phyloP scores from a whole-genome alignment of 1,284 basidiomycete genomes.

The Athelia psychrophila region DNA sequence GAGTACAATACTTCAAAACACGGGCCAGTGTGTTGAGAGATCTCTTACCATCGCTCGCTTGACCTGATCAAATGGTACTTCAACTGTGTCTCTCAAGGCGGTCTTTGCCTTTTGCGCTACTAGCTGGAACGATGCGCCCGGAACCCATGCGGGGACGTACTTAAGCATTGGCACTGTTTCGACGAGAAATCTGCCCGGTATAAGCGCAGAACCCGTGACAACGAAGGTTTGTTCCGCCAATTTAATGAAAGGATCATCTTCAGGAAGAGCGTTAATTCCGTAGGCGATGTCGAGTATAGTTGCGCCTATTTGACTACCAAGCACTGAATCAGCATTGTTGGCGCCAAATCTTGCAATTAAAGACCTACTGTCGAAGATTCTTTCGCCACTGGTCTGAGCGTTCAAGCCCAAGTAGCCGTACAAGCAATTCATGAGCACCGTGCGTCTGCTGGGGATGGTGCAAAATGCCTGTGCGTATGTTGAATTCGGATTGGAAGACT shows the following conservation, averaged over 20 bases:
- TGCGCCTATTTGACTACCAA: constrained; percentile 2
- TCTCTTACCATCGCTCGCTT: neutral
- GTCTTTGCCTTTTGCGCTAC: constrained; percentile 13
- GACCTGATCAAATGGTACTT: neutral
- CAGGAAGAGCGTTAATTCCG: constrained; percentile 10
- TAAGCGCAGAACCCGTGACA: constrained; percentile 11
- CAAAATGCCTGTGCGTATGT: neutral
- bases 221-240: constrained; percentile 9
- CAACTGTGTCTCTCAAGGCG: constrained; percentile 6
- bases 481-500: constrained; percentile 6
- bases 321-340: neutral
- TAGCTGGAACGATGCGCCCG: constrained; percentile 26
- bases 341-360: neutral
- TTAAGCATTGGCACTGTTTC: constrained; percentile 10
- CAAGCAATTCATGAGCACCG: neutral
- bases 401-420: constrained; percentile 10
- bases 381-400: constrained; percentile 6
- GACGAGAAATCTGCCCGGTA: constrained; percentile 16
- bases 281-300: constrained; percentile 10
- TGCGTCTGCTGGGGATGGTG: constrained; percentile 8
- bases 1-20: neutral
- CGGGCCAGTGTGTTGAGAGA: neutral
- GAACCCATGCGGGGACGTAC: constrained; percentile 25
- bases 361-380: constrained; percentile 5
- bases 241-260: constrained; percentile 12